Evolutionary conservation across 345 rosid genomes (phyloP).

Genomic region (Reutealis trisperma): DNA sequence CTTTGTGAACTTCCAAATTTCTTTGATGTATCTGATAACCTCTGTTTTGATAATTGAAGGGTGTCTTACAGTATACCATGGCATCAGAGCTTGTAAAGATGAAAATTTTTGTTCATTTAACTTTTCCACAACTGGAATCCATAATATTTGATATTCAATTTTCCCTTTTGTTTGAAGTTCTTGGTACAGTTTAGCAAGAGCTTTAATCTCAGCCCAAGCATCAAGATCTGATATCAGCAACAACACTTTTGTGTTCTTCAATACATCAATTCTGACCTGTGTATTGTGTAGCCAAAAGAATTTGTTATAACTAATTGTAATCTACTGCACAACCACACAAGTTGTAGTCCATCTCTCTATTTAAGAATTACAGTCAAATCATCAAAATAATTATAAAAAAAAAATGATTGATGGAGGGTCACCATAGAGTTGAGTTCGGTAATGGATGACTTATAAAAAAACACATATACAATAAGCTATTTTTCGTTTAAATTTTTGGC

Average conservation of each 20-base stretch:
- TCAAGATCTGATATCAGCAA: slow-evolving; percentile 44
- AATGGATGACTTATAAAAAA: too few relatives aligned
- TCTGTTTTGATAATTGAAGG: slow-evolving; percentile 33
- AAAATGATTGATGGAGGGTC: too few relatives aligned
- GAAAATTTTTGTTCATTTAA: slow-evolving; percentile 30
- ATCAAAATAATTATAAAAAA: too few relatives aligned
- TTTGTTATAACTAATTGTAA: background rate
- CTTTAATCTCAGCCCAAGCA: slow-evolving; percentile 34
- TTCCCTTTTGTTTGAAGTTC: slow-evolving; percentile 11
- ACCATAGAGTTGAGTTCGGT: too few relatives aligned
- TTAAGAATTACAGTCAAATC: too few relatives aligned
- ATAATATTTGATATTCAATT: slow-evolving; percentile 36
- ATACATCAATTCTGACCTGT: slow-evolving; percentile 30
- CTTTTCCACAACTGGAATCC: slow-evolving; percentile 48
- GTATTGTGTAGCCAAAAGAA: background rate
- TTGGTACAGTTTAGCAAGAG: slow-evolving; percentile 29
- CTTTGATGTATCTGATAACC: slow-evolving; percentile 36
- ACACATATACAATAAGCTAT: too few relatives aligned
- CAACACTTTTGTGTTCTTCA: slow-evolving; percentile 32
- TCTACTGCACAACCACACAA: too few relatives aligned
- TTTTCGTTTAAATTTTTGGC: too few relatives aligned
- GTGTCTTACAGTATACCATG: slow-evolving; percentile 36
- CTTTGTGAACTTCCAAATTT: slow-evolving; percentile 33
- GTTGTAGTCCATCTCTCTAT: background rate
- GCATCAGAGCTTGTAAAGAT: slow-evolving; percentile 27